Evolutionary conservation across 345 rosid species (phyloP).

Genomic region (Erucastrum elatum): DNA sequence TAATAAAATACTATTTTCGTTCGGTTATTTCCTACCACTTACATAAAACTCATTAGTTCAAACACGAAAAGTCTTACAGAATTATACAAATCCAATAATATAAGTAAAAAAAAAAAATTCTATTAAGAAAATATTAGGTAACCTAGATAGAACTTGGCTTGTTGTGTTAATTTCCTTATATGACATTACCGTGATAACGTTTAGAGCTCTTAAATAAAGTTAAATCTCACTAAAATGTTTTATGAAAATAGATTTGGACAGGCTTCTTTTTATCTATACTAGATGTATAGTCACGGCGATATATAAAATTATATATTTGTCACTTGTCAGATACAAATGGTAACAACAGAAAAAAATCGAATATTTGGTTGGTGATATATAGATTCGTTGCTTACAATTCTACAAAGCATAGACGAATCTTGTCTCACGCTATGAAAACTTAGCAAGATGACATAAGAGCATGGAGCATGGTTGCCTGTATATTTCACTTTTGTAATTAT

Average conservation of each 20-base stretch:
- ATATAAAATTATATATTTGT: background rate
- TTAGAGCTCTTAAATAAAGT: background rate
- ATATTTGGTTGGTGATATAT: background rate
- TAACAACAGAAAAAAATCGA: background rate
- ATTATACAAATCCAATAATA: conserved; percentile 15
- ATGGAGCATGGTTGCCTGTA: background rate
- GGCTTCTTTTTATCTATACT: background rate
- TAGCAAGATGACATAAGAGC: conserved; percentile 1
- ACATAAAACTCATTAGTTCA: conserved; percentile 19
- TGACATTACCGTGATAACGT: background rate
- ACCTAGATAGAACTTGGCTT: conserved; percentile 20
- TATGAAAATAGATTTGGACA: background rate
- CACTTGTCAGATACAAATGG: background rate
- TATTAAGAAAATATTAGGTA: conserved; percentile 15
- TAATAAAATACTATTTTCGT: background rate
- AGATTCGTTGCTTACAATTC: background rate
- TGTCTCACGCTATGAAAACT: background rate
- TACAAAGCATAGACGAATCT: background rate
- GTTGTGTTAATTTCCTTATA: background rate
- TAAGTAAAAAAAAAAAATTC: background rate
- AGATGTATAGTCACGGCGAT: background rate
- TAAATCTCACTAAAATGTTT: background rate
- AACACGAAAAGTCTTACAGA: conserved; percentile 19
- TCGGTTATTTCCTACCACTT: conserved; percentile 17
- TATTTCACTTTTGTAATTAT: background rate